Evolutionary conservation across 2,329 filamentous ascomycete species (phyloP).

Genomic region (Diaporthe nobilis): DNA sequence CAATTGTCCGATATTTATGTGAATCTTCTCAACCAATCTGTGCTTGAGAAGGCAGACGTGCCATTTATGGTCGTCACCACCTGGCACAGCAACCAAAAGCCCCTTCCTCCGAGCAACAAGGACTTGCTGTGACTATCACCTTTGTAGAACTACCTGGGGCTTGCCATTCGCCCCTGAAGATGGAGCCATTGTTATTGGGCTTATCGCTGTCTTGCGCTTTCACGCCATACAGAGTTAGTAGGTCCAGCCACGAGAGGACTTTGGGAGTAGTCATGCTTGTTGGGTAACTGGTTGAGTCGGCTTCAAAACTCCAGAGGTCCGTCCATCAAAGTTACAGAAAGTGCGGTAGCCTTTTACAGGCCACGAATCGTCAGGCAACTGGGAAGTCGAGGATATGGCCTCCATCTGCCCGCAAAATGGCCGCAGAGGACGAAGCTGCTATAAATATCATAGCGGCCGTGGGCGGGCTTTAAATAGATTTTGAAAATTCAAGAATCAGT

Average conservation of each 20-base stretch:
- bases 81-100: background rate
- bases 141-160: background rate
- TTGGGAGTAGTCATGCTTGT: background rate
- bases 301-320: background rate
- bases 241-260: background rate
- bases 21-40: background rate
- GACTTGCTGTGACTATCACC: background rate
- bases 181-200: background rate
- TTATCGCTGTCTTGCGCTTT: background rate
- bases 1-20: background rate
- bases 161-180: background rate
- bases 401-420: background rate
- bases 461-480: background rate
- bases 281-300: background rate
- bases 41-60: background rate
- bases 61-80: background rate
- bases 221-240: background rate
- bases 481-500: background rate
- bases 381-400: background rate
- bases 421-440: background rate
- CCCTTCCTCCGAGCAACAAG: background rate
- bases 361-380: background rate
- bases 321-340: background rate
- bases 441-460: background rate
- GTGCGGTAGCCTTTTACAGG: background rate